These are phyloP conservation scores for Capsella bursapastoris DNA, from an alignment of 345 rosid species.

Conservation along the genomic window DNA sequence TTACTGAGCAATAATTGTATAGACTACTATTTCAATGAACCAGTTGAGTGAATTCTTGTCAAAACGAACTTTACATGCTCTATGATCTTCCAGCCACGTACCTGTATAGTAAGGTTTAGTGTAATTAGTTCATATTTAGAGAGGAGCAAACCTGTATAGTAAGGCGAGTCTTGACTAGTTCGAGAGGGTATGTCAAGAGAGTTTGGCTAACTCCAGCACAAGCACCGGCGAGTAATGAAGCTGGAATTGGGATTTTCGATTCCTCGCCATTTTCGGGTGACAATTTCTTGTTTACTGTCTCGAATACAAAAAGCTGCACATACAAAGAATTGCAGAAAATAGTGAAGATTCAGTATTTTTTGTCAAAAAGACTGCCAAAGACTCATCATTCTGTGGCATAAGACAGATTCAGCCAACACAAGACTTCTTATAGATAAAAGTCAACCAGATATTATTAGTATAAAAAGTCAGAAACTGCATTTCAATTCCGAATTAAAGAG, in stretches of 20 bases:
- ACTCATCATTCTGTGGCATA: neutral
- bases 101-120: neutral
- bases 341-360: neutral
- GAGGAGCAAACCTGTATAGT: conserved; percentile 73
- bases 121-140: neutral
- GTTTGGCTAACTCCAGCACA: conserved; percentile 99
- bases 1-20: neutral
- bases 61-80: conserved; percentile 5
- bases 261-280: conserved; percentile 73
- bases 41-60: neutral
- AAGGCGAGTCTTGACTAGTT: conserved; percentile 87
- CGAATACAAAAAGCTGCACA: conserved; percentile 86
- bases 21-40: neutral
- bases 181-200: conserved; percentile 89
- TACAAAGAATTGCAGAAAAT: neutral
- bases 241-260: conserved; percentile 69
- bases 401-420: conserved; percentile 17
- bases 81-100: neutral
- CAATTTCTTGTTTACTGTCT: conserved; percentile 79
- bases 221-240: conserved; percentile 93
- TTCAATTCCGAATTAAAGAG: neutral
- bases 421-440: conserved; percentile 23
- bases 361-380: neutral
- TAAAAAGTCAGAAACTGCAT: conserved; percentile 5
- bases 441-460: conserved; percentile 7